These are phyloP conservation scores for Vaccinium corymbosum DNA, from an alignment of 148 eudicot species.

Conservation along the genomic window DNA sequence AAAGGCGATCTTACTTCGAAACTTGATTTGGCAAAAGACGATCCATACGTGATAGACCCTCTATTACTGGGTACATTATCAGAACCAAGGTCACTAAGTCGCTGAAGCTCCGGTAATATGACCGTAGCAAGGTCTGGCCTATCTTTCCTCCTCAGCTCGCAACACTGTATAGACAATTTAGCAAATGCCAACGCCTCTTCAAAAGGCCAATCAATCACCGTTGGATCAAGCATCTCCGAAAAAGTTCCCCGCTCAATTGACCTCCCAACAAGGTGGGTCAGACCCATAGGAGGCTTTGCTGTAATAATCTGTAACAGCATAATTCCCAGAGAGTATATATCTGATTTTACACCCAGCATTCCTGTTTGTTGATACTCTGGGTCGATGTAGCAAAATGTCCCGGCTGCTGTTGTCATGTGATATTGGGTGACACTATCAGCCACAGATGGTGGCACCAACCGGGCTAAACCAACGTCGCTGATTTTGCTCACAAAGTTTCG, in stretches of 20 bases:
- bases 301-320: conserved; percentile 65
- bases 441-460: conserved; percentile 60
- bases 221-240: conserved; percentile 48
- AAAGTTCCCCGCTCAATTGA: conserved; percentile 51
- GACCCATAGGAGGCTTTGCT: conserved; percentile 63
- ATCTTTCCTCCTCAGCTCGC: conserved; percentile 70
- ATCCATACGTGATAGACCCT: background rate
- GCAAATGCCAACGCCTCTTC: conserved; percentile 52
- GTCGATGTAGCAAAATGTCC: conserved; percentile 88
- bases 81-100: conserved; percentile 37
- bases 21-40: conserved; percentile 1
- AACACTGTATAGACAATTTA: conserved; percentile 57
- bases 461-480: conserved; percentile 68
- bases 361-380: conserved; percentile 93
- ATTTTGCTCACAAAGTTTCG: conserved; percentile 61
- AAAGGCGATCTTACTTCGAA: conserved; percentile 14
- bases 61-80: conserved; percentile 7
- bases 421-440: conserved; percentile 52
- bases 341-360: conserved; percentile 61
- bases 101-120: conserved; percentile 54
- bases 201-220: conserved; percentile 61
- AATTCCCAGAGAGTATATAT: conserved; percentile 71
- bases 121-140: conserved; percentile 63
- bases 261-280: conserved; percentile 48
- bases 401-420: conserved; percentile 76